phyloP scores from a whole-genome alignment of 495 filamentous ascomycete genomes.

The Aspergillus baeticus region DNA sequence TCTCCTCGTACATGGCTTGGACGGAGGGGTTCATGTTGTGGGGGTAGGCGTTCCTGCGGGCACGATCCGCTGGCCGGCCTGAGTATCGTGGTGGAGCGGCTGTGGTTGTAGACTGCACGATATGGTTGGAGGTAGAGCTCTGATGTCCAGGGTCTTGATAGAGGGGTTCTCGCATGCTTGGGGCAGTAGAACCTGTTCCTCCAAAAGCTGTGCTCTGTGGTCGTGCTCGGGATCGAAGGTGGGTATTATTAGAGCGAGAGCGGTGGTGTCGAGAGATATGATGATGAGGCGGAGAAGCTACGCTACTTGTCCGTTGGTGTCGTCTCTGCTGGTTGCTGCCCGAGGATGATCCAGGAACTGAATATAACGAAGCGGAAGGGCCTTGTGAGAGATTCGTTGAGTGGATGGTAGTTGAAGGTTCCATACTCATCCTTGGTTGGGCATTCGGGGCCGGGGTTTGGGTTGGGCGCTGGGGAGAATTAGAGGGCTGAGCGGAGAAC shows the following conservation, averaged over 20 bases:
- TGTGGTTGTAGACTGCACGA: background rate
- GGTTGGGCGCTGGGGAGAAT: background rate
- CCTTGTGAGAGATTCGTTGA: background rate
- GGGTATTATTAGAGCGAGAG: background rate
- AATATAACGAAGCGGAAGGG: background rate
- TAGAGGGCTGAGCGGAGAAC: no score
- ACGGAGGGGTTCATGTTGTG: constrained; percentile 9
- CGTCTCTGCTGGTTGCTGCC: constrained; percentile 14
- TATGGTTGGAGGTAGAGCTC: background rate
- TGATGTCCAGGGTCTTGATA: background rate
- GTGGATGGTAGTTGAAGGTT: background rate
- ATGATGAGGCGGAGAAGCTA: background rate
- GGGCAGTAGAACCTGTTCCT: background rate
- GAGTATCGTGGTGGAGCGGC: background rate
- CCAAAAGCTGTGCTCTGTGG: background rate
- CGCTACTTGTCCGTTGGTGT: constrained; percentile 11
- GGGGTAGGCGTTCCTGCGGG: background rate
- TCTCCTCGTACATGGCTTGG: constrained; percentile 10
- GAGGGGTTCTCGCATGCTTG: background rate
- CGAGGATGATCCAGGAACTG: constrained; percentile 7
- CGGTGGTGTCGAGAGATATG: background rate
- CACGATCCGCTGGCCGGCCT: background rate
- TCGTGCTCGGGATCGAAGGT: constrained; percentile 12
- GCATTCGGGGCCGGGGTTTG: background rate
- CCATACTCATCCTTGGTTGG: background rate